phyloP scores from a whole-genome alignment of 164 flowering plant species.

The Chimonanthus salicifolius region DNA sequence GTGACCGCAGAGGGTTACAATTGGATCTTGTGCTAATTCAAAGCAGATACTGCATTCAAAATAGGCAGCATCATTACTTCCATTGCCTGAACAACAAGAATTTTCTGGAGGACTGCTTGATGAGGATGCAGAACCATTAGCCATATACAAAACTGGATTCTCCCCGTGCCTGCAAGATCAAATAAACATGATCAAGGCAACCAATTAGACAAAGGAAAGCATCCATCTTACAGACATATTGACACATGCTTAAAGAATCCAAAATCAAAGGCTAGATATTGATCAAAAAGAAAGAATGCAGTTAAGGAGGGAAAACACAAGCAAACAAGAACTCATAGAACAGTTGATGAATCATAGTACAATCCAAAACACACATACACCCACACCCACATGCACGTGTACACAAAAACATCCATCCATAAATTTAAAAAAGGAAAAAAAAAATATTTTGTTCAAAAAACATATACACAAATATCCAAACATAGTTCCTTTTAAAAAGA shows the following conservation, averaged over 20 bases:
- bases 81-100: constrained; percentile 35
- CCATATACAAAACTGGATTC: constrained; percentile 3
- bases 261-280: background rate
- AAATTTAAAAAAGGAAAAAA: no score
- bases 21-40: constrained; percentile 77
- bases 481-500: no score
- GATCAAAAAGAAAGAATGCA: background rate
- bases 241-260: background rate
- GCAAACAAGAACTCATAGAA: no score
- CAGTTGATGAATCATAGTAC: no score
- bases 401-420: no score
- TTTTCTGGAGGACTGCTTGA: constrained; percentile 34
- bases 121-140: constrained; percentile 23
- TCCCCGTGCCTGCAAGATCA: background rate
- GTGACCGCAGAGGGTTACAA: constrained; percentile 73
- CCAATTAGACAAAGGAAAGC: background rate
- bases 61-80: constrained; percentile 40
- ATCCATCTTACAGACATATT: no score
- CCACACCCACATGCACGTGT: no score
- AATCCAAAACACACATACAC: no score
- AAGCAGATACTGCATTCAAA: constrained; percentile 83
- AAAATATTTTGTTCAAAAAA: no score
- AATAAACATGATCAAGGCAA: background rate
- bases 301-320: no score
- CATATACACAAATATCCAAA: no score